phyloP scores from a whole-genome alignment of 2,329 filamentous ascomycete genomes.

The Chrysoporthe austroafricana region DNA sequence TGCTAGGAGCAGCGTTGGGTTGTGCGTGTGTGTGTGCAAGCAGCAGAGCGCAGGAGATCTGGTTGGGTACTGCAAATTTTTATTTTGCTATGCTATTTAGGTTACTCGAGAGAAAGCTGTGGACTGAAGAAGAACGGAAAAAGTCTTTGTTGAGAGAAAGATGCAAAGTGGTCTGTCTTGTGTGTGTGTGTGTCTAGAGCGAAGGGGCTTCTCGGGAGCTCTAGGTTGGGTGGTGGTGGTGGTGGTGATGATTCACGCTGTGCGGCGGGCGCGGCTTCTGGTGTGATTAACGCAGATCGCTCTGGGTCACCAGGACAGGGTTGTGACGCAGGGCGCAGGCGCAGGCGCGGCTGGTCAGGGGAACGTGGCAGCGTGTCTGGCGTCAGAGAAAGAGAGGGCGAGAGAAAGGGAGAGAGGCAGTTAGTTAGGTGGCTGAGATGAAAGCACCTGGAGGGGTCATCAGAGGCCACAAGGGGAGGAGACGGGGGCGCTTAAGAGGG shows the following conservation, averaged over 20 bases:
- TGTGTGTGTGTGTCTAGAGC: neutral
- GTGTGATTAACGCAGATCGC: too few relatives aligned
- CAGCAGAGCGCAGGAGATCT: constrained; percentile 16
- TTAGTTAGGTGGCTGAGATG: neutral
- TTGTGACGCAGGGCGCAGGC: constrained; percentile 1
- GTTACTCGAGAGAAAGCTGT: constrained; percentile 42
- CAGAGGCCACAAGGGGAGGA: neutral
- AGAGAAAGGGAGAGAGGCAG: neutral
- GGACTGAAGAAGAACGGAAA: constrained; percentile 18
- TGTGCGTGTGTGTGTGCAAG: constrained; percentile 15
- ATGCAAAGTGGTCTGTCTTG: too few relatives aligned
- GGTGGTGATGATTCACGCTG: neutral
- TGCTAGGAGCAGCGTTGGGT: constrained; percentile 17
- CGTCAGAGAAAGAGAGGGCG: neutral
- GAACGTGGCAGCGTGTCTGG: neutral
- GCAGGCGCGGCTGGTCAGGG: neutral
- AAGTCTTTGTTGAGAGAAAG: neutral
- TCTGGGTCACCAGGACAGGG: neutral
- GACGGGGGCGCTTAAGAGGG: neutral
- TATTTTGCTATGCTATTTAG: constrained; percentile 57
- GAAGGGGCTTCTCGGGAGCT: neutral
- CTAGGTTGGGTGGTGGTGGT: too few relatives aligned
- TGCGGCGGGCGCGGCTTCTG: neutral
- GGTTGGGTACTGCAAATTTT: constrained; percentile 37
- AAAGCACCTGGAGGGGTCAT: neutral